Percentiles rank a stretch among this genome's conserved stretches.
Evolutionary conservation across 345 rosid genomes (phyloP).

Genomic region (Nephelium lappaceum): DNA sequence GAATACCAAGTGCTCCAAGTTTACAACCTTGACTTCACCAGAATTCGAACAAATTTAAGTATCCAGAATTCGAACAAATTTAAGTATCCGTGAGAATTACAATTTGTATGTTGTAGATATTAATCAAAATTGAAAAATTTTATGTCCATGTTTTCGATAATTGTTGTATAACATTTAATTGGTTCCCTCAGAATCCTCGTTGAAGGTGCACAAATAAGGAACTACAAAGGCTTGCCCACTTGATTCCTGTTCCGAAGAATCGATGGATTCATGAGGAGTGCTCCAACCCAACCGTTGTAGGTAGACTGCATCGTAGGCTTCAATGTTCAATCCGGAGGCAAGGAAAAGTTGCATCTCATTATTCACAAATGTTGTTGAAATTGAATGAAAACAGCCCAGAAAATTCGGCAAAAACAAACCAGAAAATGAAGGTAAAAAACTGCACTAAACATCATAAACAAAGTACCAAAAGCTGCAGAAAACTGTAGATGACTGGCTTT

Average conservation of each 20-base stretch:
- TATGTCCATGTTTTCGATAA: background rate
- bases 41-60: background rate
- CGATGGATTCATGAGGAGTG: conserved; percentile 23
- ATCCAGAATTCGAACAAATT: background rate
- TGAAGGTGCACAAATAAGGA: conserved; percentile 55
- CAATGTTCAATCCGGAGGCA: conserved; percentile 65
- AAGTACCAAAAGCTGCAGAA: too few species aligned
- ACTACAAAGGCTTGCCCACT: conserved; percentile 21
- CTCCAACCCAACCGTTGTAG: conserved; percentile 48
- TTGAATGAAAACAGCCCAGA: too few species aligned
- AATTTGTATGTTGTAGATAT: too few species aligned
- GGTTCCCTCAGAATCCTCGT: conserved; percentile 46
- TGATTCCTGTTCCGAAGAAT: conserved; percentile 28
- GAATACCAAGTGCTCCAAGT: background rate
- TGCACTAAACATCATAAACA: too few species aligned
- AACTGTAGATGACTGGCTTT: too few species aligned
- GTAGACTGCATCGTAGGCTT: conserved; percentile 76
- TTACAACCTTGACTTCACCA: background rate
- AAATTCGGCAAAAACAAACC: too few species aligned
- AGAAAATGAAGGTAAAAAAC: too few species aligned
- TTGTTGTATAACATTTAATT: conserved; percentile 27
- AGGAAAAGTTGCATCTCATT: conserved; percentile 68
- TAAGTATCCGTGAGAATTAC: background rate
- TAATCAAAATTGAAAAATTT: background rate
- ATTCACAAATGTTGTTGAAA: conserved; percentile 36